phyloP scores from a whole-genome alignment of 306 rosid genomes.

The Pueraria montana region DNA sequence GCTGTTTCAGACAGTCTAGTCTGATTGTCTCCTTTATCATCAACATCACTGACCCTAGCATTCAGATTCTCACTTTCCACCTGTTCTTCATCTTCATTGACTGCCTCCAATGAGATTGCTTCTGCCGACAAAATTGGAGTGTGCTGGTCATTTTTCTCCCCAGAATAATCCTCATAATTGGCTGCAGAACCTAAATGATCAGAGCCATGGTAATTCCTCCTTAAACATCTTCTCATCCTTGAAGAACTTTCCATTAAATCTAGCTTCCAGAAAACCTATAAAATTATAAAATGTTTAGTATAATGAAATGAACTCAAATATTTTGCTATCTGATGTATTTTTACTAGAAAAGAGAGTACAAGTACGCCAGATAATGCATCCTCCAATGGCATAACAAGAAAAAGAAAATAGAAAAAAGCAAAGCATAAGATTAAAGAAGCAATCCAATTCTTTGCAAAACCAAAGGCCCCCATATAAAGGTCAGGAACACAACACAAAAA shows the following conservation, averaged over 20 bases:
- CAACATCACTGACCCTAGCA: constrained; percentile 55
- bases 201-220: constrained; percentile 87
- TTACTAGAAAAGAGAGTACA: constrained; percentile 21
- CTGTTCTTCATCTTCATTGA: constrained; percentile 77
- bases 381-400: constrained; percentile 9
- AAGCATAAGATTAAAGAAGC: constrained; percentile 23
- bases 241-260: constrained; percentile 95
- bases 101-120: constrained; percentile 77
- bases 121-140: constrained; percentile 83
- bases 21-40: constrained; percentile 55
- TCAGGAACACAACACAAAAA: constrained; percentile 29
- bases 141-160: constrained; percentile 57
- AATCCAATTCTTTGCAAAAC: constrained; percentile 48
- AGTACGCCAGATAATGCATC: constrained; percentile 35
- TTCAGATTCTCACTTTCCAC: constrained; percentile 71
- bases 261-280: constrained; percentile 96
- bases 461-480: constrained; percentile 14
- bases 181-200: constrained; percentile 95
- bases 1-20: constrained; percentile 61
- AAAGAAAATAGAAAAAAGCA: constrained; percentile 28
- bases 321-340: constrained; percentile 10
- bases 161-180: constrained; percentile 66
- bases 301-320: constrained; percentile 25
- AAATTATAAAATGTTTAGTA: constrained; percentile 38
- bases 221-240: constrained; percentile 88